These are phyloP conservation scores for Pseudogymnoascus sp. DNA, from an alignment of 2,329 filamentous ascomycete genomes.

Conservation along the genomic window DNA sequence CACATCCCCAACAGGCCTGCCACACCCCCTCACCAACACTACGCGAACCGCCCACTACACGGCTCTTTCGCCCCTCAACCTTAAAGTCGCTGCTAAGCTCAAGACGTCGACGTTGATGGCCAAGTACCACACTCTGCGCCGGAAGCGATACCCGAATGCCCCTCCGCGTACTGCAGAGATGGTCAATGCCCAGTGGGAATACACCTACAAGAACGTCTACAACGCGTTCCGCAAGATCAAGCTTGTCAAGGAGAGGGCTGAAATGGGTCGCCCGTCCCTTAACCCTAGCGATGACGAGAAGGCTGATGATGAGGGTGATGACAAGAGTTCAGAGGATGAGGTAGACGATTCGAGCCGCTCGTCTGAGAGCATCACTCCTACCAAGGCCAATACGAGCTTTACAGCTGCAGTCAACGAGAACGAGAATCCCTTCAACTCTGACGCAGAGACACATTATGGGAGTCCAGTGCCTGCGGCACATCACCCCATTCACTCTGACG, in stretches of 20 bases:
- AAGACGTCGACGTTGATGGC: background rate
- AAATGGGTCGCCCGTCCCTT: background rate
- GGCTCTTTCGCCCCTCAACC: background rate
- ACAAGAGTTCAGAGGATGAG: background rate
- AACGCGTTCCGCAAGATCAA: background rate
- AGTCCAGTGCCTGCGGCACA: background rate
- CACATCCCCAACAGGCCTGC: background rate
- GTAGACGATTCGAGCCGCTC: background rate
- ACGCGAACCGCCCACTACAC: background rate
- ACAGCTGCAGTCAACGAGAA: background rate
- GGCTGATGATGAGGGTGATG: background rate
- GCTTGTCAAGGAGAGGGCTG: background rate
- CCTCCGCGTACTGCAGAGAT: background rate
- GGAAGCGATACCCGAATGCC: background rate
- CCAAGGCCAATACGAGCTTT: background rate
- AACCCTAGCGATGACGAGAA: conserved; percentile 1
- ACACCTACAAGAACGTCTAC: background rate
- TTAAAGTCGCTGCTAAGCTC: background rate
- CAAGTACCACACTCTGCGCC: background rate
- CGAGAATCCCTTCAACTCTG: background rate
- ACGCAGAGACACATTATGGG: background rate
- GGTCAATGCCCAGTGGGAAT: background rate
- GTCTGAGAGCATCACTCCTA: background rate
- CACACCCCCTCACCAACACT: background rate
- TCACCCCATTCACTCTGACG: background rate